These are phyloP conservation scores for Corymbia citriodora DNA, from an alignment of 441 rosid species.

Conservation along the genomic window DNA sequence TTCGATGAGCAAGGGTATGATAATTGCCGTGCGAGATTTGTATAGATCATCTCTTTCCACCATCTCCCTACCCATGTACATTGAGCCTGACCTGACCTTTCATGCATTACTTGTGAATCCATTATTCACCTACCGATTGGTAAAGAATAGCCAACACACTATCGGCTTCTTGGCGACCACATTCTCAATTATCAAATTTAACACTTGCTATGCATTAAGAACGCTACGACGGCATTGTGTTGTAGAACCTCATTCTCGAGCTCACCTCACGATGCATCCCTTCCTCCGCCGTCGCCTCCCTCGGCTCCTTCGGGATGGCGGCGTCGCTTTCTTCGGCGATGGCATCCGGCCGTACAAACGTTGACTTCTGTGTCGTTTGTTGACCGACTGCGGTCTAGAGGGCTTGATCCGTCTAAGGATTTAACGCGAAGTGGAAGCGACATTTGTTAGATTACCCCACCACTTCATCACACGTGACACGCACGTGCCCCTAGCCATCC, in stretches of 20 bases:
- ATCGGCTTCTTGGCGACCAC: background rate
- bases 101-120: rapidly evolving
- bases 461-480: background rate
- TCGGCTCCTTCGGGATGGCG: background rate
- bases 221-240: background rate
- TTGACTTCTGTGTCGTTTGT: background rate
- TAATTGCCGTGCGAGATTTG: background rate
- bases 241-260: background rate
- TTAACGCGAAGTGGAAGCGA: background rate
- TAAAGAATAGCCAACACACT: too few species aligned
- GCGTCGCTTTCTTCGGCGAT: background rate
- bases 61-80: background rate
- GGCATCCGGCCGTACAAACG: background rate
- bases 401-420: background rate
- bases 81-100: too few species aligned
- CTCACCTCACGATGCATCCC: background rate
- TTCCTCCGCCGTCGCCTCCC: rapidly evolving
- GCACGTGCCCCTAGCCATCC: background rate
- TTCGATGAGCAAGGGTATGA: rapidly evolving
- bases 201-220: background rate
- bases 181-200: too few species aligned
- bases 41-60: background rate
- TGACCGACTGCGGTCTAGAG: background rate
- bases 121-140: background rate
- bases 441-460: background rate